Conservation (phyloP, 2,329 filamentous ascomycete species). For the Triangularia verruculosa region DNA sequence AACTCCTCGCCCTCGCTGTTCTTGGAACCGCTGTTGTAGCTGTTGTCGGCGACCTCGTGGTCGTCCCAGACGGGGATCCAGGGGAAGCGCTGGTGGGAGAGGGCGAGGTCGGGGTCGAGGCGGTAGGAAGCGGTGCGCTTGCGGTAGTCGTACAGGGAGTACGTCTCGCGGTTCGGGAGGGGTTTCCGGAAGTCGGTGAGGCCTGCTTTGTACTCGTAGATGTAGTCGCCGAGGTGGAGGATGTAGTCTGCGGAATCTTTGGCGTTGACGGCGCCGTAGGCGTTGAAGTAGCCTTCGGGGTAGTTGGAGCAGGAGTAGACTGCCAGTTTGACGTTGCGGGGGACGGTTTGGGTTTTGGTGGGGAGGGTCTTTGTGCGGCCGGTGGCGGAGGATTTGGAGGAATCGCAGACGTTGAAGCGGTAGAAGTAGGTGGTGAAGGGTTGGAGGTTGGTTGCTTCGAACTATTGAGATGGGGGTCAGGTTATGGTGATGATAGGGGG, state of each 20-base stretch:
- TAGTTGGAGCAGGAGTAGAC: slow-evolving; percentile 72
- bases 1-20: slow-evolving; percentile 66
- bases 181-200: slow-evolving; percentile 48
- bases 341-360: slow-evolving; percentile 51
- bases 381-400: slow-evolving; percentile 57
- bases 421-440: slow-evolving; percentile 68
- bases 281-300: slow-evolving; percentile 58
- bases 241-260: slow-evolving; percentile 62
- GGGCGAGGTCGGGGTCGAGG: slow-evolving; percentile 58
- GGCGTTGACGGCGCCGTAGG: slow-evolving; percentile 55
- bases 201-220: slow-evolving; percentile 59
- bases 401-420: slow-evolving; percentile 66
- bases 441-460: slow-evolving; percentile 61
- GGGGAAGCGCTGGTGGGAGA: slow-evolving; percentile 54
- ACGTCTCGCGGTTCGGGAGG: slow-evolving; percentile 49
- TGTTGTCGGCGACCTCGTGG: slow-evolving; percentile 59
- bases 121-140: slow-evolving; percentile 56
- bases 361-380: slow-evolving; percentile 71
- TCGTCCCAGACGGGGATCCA: slow-evolving; percentile 67
- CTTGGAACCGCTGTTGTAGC: slow-evolving; percentile 62
- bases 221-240: slow-evolving; percentile 58
- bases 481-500: too few relatives aligned
- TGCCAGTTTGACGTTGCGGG: slow-evolving; percentile 56
- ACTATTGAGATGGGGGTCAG: background rate
- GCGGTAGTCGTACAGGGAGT: slow-evolving; percentile 56